These are phyloP conservation scores for Diversispora epigaea DNA, from an alignment of 192 early-diverging fungal species.

Conservation along the genomic window DNA sequence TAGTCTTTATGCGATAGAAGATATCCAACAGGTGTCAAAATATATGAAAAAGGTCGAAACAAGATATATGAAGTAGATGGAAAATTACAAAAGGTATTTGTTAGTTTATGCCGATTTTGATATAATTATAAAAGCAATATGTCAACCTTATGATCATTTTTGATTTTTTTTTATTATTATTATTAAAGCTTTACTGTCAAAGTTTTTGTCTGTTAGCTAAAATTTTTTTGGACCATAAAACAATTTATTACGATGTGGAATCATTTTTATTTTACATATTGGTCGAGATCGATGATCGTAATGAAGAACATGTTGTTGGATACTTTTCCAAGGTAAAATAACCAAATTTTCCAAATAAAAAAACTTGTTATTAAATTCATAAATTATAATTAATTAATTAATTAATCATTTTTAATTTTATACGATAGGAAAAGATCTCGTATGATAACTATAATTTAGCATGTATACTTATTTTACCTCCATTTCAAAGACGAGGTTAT, in stretches of 20 bases:
- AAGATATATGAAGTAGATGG: constrained; percentile 88
- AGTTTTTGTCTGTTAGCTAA: constrained; percentile 92
- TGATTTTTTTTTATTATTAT: neutral
- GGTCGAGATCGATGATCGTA: constrained; percentile 52
- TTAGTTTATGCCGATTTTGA: neutral
- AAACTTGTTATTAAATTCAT: neutral
- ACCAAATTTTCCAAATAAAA: neutral
- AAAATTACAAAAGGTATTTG: constrained; percentile 68
- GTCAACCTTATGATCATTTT: neutral
- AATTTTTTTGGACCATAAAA: constrained; percentile 96
- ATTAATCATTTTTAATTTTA: constrained; percentile 4
- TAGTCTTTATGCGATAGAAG: constrained; percentile 58
- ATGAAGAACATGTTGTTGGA: constrained; percentile 73
- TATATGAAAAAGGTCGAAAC: constrained; percentile 72
- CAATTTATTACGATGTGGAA: constrained; percentile 91
- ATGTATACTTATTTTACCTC: constrained; percentile 87
- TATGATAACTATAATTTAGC: constrained; percentile 85
- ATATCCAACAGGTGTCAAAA: constrained; percentile 73
- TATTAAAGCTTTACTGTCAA: constrained; percentile 82
- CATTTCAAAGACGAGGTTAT: constrained; percentile 82
- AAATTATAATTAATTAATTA: neutral
- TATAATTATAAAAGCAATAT: neutral
- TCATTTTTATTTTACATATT: constrained; percentile 94
- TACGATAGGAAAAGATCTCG: constrained; percentile 75
- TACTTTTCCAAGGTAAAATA: constrained; percentile 90